Conservation (phyloP, 352 stramenopile species). For the Phytophthora citrophthora region DNA sequence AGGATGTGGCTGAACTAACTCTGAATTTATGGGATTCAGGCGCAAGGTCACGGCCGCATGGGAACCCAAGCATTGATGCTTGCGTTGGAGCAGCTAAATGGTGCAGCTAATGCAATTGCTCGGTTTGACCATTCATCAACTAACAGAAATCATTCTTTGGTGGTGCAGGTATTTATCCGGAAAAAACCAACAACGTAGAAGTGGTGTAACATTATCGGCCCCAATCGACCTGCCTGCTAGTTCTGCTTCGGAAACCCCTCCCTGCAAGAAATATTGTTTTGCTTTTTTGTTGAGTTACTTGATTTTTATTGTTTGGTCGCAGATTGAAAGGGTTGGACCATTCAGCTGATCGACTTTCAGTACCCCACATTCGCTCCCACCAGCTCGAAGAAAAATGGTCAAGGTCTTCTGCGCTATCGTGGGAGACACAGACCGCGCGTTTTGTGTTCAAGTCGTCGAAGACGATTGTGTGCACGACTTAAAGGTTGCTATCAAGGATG, state of each 20-base stretch:
- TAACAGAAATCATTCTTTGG: slow-evolving; percentile 1
- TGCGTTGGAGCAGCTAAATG: slow-evolving; percentile 88
- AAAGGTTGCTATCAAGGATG: too few species aligned
- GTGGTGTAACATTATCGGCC: slow-evolving; percentile 33
- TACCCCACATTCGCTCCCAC: too few species aligned
- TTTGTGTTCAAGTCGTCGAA: too few species aligned
- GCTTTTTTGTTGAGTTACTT: too few species aligned
- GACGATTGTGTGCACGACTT: too few species aligned
- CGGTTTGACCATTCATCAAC: neutral
- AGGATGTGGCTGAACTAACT: slow-evolving; percentile 5
- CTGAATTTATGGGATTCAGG: slow-evolving; percentile 35
- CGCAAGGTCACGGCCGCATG: slow-evolving; percentile 78
- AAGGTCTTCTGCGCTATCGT: too few species aligned
- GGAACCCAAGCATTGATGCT: slow-evolving; percentile 90
- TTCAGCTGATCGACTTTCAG: too few species aligned
- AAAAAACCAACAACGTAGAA: slow-evolving; percentile 49
- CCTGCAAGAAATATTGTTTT: slow-evolving; percentile 17
- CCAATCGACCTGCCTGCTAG: slow-evolving; percentile 6
- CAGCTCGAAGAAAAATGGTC: too few species aligned
- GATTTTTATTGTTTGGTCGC: too few species aligned
- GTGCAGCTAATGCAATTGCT: slow-evolving; percentile 25
- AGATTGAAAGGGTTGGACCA: too few species aligned
- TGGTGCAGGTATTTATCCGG: slow-evolving; percentile 50
- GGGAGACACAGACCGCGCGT: too few species aligned
- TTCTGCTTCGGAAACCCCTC: neutral